Conservation (phyloP, 176 grass and related monocot genomes). For the Bothriochloa decipiens region DNA sequence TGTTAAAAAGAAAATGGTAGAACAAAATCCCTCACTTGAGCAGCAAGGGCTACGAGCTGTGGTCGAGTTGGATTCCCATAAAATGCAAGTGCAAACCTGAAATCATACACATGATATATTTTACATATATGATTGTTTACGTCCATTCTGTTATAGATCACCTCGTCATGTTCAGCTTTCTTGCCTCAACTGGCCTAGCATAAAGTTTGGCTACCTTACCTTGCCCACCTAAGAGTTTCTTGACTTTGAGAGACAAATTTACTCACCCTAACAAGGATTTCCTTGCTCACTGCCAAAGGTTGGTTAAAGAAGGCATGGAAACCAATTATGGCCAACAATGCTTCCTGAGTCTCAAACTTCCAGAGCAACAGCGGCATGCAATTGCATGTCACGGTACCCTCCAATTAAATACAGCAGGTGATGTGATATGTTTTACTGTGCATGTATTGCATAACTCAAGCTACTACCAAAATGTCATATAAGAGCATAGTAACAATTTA, state of each 20-base stretch:
- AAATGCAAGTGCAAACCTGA: constrained; percentile 97
- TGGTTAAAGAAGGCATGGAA: background rate
- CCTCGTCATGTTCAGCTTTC: background rate
- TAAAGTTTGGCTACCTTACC: no score
- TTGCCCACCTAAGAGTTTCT: background rate
- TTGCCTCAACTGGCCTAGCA: background rate
- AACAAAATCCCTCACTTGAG: constrained; percentile 51
- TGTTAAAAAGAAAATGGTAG: constrained; percentile 14
- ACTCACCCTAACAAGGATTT: background rate
- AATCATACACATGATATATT: constrained; percentile 31
- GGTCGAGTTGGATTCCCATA: constrained; percentile 74
- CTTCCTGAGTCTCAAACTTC: background rate
- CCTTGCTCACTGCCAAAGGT: background rate
- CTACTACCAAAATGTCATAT: background rate
- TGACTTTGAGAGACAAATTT: background rate
- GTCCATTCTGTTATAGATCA: constrained; percentile 12
- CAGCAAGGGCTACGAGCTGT: constrained; percentile 85
- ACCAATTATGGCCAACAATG: constrained; percentile 21
- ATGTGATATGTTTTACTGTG: background rate
- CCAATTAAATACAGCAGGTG: background rate
- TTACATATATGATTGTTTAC: background rate
- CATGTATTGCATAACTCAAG: background rate
- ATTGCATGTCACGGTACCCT: background rate
- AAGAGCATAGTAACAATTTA: constrained; percentile 32
- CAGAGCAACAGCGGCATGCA: background rate